A percentile compares a stretch with the other conserved stretches of the same genome.
Evolutionary conservation across 106 monocot genomes (phyloP).

Genomic region (Hemerocallis citrina): DNA sequence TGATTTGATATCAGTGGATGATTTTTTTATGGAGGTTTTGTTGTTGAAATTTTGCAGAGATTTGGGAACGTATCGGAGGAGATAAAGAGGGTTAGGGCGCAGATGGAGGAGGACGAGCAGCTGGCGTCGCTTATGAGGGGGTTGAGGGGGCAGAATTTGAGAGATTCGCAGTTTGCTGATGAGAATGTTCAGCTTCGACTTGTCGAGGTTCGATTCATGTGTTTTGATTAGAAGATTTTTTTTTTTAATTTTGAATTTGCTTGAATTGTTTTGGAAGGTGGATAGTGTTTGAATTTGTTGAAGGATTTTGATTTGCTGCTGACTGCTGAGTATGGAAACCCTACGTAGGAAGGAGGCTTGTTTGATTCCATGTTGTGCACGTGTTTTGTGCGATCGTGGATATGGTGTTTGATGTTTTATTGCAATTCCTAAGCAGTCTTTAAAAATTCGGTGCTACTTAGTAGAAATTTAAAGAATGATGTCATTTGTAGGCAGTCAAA

Average conservation of each 20-base stretch:
- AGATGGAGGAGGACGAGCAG: constrained; percentile 99
- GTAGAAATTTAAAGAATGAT: no score
- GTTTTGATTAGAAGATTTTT: background rate
- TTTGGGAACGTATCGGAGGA: constrained; percentile 77
- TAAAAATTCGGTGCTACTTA: no score
- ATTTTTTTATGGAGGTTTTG: background rate
- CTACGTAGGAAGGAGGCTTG: no score
- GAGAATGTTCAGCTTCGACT: constrained; percentile 78
- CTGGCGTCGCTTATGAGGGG: constrained; percentile 82
- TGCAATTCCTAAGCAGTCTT: no score
- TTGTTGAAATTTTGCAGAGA: constrained; percentile 32
- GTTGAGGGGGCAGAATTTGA: constrained; percentile 84
- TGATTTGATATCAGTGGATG: background rate
- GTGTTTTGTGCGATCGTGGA: no score
- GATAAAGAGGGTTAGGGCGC: constrained; percentile 76
- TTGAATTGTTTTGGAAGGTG: background rate
- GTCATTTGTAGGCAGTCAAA: no score
- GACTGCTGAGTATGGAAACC: no score
- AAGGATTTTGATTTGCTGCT: no score
- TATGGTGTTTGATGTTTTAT: no score
- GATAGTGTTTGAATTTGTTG: background rate
- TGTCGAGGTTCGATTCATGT: constrained; percentile 55
- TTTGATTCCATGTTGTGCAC: no score
- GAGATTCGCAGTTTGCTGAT: constrained; percentile 82
- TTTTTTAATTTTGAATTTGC: background rate